A percentile compares a stretch with the other conserved stretches of the same genome.
phyloP scores from a whole-genome alignment of 1,139 yeast species.

The Meyerozyma carpophila region DNA sequence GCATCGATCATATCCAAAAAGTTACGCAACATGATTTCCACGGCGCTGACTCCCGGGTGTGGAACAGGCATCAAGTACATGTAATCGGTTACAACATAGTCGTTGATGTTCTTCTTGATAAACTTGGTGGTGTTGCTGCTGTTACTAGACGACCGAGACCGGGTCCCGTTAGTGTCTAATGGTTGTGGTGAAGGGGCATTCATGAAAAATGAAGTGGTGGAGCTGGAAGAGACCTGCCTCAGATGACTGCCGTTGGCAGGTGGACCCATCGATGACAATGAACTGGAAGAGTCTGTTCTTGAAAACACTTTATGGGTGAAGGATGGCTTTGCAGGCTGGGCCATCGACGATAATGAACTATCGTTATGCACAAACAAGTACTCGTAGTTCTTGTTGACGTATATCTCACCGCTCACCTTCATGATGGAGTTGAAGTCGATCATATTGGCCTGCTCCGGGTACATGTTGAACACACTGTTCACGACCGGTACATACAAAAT shows the following conservation, averaged over 20 bases:
- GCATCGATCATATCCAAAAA: slow-evolving; percentile 50
- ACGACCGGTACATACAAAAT: slow-evolving; percentile 41
- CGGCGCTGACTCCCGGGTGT: slow-evolving; percentile 53
- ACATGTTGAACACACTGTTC: slow-evolving; percentile 42
- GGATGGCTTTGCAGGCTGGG: slow-evolving; percentile 2
- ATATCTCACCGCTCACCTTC: slow-evolving; percentile 47
- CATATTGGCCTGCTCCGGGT: slow-evolving; percentile 49
- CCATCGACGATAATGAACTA: not conserved
- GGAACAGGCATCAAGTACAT: slow-evolving; percentile 47
- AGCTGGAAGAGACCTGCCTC: slow-evolving; percentile 6
- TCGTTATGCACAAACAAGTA: slow-evolving; percentile 14
- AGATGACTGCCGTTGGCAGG: slow-evolving; percentile 4
- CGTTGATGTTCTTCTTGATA: slow-evolving; percentile 16
- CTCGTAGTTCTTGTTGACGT: slow-evolving; percentile 38
- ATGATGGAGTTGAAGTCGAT: slow-evolving; percentile 50
- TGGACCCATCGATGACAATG: slow-evolving; percentile 7
- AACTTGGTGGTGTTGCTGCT: slow-evolving; percentile 4
- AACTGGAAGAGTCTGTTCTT: slow-evolving; percentile 7
- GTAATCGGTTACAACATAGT: slow-evolving; percentile 32
- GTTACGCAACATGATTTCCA: slow-evolving; percentile 53
- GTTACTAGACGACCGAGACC: slow-evolving; percentile 4
- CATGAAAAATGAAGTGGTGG: slow-evolving; percentile 13
- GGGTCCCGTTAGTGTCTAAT: not conserved
- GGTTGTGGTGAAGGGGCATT: slow-evolving; percentile 9
- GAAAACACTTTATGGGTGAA: slow-evolving; percentile 5